Conservation (phyloP, 495 filamentous ascomycete species). For the Hyphodiscus hymeniophilus region DNA sequence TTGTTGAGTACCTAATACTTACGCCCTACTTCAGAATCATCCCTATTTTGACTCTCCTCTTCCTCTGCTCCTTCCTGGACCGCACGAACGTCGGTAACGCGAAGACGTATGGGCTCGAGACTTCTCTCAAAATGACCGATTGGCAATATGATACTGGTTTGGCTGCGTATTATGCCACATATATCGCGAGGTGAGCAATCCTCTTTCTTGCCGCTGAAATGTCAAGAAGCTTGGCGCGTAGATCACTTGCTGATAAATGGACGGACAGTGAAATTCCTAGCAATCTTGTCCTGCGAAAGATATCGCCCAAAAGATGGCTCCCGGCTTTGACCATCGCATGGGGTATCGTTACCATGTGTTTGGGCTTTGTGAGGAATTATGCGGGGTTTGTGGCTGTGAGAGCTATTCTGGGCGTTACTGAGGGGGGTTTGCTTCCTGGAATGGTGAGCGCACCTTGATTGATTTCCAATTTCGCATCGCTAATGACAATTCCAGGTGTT, state of each 20-base stretch:
- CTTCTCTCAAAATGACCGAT: constrained; percentile 53
- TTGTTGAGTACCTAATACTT: background rate
- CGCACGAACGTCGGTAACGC: constrained; percentile 83
- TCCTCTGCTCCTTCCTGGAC: constrained; percentile 80
- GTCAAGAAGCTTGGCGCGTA: constrained; percentile 38
- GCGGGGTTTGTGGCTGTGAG: constrained; percentile 72
- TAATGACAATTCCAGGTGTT: constrained; percentile 27
- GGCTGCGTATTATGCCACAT: constrained; percentile 47
- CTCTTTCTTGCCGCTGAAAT: background rate
- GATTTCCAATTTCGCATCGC: background rate
- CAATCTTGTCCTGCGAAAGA: constrained; percentile 57
- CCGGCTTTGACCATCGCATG: constrained; percentile 46
- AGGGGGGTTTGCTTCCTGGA: constrained; percentile 81
- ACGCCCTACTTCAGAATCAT: constrained; percentile 30
- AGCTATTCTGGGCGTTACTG: constrained; percentile 75
- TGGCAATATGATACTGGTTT: constrained; percentile 58
- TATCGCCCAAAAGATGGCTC: constrained; percentile 55
- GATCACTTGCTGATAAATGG: constrained; percentile 34
- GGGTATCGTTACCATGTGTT: constrained; percentile 69
- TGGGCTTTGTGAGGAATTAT: constrained; percentile 68
- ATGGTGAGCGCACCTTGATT: constrained; percentile 35
- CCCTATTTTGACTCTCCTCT: constrained; percentile 55
- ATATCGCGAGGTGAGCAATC: constrained; percentile 31
- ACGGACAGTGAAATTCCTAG: constrained; percentile 44
- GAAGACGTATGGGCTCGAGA: constrained; percentile 63